phyloP scores from a whole-genome alignment of 2,329 filamentous ascomycete species.

The Clarireedia hainanense region DNA sequence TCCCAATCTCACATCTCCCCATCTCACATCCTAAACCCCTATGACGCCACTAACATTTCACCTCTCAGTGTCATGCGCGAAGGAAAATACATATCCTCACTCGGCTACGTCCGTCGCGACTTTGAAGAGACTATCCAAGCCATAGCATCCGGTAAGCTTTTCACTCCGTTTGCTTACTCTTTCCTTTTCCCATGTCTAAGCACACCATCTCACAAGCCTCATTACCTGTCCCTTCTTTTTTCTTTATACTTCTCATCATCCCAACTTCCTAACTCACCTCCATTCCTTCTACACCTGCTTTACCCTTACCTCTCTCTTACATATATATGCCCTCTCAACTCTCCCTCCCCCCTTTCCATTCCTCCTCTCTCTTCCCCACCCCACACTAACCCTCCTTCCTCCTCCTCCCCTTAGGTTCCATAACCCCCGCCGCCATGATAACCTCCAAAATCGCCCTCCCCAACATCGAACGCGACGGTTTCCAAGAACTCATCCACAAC shows the following conservation, averaged over 20 bases:
- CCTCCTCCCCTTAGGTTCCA: background rate
- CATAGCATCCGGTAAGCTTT: background rate
- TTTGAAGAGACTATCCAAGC: slow-evolving; percentile 35
- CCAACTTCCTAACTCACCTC: background rate
- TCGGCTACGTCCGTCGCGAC: slow-evolving; percentile 31
- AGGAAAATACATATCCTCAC: slow-evolving; percentile 39
- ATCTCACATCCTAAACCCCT: background rate
- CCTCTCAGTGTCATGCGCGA: slow-evolving; percentile 37
- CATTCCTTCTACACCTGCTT: background rate
- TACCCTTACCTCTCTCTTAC: too few species aligned
- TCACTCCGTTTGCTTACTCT: too few species aligned
- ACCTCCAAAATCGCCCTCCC: background rate
- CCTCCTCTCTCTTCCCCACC: background rate
- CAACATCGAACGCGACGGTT: background rate
- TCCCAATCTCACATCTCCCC: background rate
- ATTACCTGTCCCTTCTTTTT: too few species aligned
- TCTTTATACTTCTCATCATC: background rate
- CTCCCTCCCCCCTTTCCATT: background rate
- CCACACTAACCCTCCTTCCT: background rate
- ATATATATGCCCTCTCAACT: too few species aligned
- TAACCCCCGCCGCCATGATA: background rate
- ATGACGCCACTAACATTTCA: background rate
- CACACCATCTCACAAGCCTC: too few species aligned
- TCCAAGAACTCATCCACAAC: background rate
- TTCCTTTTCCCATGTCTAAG: too few species aligned